These are phyloP conservation scores for Globisporangium solare DNA, from an alignment of 352 stramenopile species.

Conservation along the genomic window DNA sequence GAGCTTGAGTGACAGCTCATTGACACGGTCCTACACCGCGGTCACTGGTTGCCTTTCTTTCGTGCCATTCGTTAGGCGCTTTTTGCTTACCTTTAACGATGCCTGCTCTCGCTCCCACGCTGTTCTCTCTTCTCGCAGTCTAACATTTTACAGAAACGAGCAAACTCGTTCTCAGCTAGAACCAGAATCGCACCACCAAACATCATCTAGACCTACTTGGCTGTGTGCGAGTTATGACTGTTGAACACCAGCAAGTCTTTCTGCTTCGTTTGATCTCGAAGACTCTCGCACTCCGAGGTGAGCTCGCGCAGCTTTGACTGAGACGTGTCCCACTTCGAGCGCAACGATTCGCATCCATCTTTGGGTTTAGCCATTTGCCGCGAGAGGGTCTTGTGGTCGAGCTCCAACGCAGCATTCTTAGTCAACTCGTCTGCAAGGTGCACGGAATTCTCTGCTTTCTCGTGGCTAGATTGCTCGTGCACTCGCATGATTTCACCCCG, in stretches of 20 bases:
- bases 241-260: slow-evolving; percentile 60
- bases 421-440: slow-evolving; percentile 47
- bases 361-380: slow-evolving; percentile 40
- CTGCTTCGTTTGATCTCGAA: slow-evolving; percentile 72
- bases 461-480: slow-evolving; percentile 28
- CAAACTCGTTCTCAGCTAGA: neutral
- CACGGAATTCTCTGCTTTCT: slow-evolving; percentile 35
- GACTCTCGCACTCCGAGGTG: slow-evolving; percentile 42
- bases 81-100: slow-evolving; percentile 30
- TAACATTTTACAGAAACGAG: slow-evolving; percentile 10
- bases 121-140: slow-evolving; percentile 52
- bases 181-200: neutral
- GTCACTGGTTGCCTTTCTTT: too few relatives aligned
- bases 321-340: slow-evolving; percentile 43
- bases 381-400: slow-evolving; percentile 49
- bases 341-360: slow-evolving; percentile 46
- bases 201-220: slow-evolving; percentile 31
- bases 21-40: slow-evolving; percentile 30
- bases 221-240: slow-evolving; percentile 48
- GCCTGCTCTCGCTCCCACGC: slow-evolving; percentile 45
- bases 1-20: slow-evolving; percentile 50
- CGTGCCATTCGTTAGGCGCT: neutral
- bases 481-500: slow-evolving; percentile 42
- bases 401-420: slow-evolving; percentile 35
- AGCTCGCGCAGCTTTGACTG: slow-evolving; percentile 57